Conservation (phyloP, 1,284 basidiomycete genomes). For the Rhodotorula sp. region DNA sequence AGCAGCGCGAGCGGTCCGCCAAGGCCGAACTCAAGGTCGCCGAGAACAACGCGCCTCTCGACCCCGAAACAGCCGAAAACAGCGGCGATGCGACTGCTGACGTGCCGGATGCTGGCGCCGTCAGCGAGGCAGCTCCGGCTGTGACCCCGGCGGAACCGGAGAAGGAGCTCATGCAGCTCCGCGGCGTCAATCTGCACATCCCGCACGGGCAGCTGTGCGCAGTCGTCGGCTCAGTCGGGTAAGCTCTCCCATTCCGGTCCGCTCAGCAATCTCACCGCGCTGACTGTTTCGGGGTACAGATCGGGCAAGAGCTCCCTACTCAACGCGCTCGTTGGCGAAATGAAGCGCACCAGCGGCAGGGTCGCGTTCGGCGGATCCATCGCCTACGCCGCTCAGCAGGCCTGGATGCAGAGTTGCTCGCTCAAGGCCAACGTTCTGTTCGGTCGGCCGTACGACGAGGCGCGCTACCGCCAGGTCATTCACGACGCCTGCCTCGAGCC, state of each 20-base stretch:
- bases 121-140: constrained; percentile 2
- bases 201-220: constrained; percentile 62
- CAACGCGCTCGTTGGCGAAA: constrained; percentile 70
- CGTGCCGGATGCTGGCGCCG: not conserved
- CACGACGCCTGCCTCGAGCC: constrained; percentile 70
- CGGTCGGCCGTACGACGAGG: constrained; percentile 73
- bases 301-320: constrained; percentile 63
- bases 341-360: constrained; percentile 59
- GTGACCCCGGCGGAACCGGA: constrained; percentile 1
- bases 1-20: constrained; percentile 32
- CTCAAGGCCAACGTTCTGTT: constrained; percentile 71
- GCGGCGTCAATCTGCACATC: constrained; percentile 58
- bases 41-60: constrained; percentile 15
- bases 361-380: constrained; percentile 49
- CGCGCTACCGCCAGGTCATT: constrained; percentile 72
- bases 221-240: constrained; percentile 64
- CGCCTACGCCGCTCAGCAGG: constrained; percentile 55
- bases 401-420: constrained; percentile 85
- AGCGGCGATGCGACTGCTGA: constrained; percentile 19
- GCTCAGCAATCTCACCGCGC: too few species aligned
- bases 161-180: constrained; percentile 55
- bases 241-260: not conserved
- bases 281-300: constrained; percentile 19
- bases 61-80: constrained; percentile 14
- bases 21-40: constrained; percentile 19